Conservation (phyloP, 768 basidiomycete genomes). For the Collybia sordida region DNA sequence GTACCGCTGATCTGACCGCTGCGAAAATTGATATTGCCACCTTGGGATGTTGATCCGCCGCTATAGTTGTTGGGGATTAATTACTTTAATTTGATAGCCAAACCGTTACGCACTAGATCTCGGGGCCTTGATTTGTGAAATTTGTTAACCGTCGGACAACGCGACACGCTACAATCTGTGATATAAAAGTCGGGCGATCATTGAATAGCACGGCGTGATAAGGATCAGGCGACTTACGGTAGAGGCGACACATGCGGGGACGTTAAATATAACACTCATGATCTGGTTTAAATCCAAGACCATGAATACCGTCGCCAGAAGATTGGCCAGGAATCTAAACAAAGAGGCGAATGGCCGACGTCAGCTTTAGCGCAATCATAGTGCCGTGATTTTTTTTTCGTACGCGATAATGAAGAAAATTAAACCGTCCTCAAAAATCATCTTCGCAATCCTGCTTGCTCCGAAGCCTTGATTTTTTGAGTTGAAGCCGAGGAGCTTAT, state of each 20-base stretch:
- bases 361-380: not conserved
- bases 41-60: constrained; percentile 23
- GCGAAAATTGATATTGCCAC: constrained; percentile 21
- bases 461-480: constrained; percentile 21
- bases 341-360: not conserved
- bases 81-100: not conserved
- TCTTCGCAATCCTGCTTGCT: constrained; percentile 49
- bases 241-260: constrained; percentile 57
- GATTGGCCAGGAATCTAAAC: constrained; percentile 41
- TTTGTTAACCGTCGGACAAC: constrained; percentile 60
- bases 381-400: constrained; percentile 20
- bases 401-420: constrained; percentile 78
- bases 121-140: constrained; percentile 40
- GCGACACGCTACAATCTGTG: constrained; percentile 57
- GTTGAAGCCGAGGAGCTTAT: constrained; percentile 45
- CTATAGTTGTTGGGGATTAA: constrained; percentile 4
- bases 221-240: constrained; percentile 33
- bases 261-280: constrained; percentile 67
- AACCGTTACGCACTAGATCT: constrained; percentile 40
- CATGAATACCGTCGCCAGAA: constrained; percentile 62
- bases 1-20: constrained; percentile 11
- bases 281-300: constrained; percentile 61
- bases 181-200: too few species aligned
- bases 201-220: too few species aligned
- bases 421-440: constrained; percentile 73